Conservation (phyloP, 2,329 filamentous ascomycete species). For the Talaromyces albobiverticillius region DNA sequence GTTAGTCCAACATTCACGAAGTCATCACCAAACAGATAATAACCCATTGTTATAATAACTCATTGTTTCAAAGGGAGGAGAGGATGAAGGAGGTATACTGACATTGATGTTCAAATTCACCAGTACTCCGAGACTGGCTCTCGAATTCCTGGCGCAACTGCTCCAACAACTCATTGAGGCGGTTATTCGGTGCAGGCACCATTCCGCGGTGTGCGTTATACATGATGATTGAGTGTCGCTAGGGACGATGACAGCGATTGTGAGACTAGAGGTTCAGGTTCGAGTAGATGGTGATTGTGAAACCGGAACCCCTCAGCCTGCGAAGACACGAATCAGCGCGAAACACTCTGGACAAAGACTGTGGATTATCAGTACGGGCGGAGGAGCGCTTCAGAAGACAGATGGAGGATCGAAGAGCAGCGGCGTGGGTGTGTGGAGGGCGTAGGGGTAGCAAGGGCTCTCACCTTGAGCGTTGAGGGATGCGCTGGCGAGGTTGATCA, state of each 20-base stretch:
- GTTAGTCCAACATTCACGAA: too few species aligned
- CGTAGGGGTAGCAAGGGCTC: background rate
- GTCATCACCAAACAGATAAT: too few species aligned
- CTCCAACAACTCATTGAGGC: conserved; percentile 88
- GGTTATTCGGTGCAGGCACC: conserved; percentile 66
- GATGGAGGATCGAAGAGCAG: background rate
- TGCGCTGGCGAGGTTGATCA: background rate
- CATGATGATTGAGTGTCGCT: conserved; percentile 52
- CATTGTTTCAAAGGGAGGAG: background rate
- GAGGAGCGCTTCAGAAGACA: background rate
- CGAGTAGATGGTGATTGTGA: background rate
- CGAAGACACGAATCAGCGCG: conserved; percentile 8
- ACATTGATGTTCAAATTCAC: conserved; percentile 93
- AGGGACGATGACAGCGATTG: background rate
- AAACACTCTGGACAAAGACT: too few species aligned
- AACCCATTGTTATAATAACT: too few species aligned
- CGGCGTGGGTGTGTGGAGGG: background rate
- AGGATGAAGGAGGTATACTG: conserved; percentile 45
- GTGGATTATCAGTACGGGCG: too few species aligned
- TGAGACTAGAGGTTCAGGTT: background rate
- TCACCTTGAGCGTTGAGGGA: background rate
- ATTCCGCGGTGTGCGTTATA: conserved; percentile 85
- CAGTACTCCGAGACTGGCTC: conserved; percentile 72
- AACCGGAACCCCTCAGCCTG: conserved; percentile 3
- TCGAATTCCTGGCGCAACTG: conserved; percentile 91